Conservation (phyloP, 495 filamentous ascomycete genomes). For the Podospora appendiculata region DNA sequence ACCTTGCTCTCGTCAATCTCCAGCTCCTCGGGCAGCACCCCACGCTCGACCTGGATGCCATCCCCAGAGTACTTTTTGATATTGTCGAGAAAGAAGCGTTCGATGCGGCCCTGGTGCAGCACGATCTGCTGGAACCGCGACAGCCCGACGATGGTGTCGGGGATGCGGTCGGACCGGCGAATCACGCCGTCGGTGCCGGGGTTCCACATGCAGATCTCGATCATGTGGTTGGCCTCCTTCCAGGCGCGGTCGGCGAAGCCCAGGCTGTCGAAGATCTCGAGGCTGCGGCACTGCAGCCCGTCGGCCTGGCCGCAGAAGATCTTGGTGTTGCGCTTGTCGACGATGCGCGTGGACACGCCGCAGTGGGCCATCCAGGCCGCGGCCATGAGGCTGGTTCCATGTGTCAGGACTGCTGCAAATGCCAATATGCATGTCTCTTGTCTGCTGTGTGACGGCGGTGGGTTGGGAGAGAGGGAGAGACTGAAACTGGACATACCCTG, state of each 20-base stretch:
- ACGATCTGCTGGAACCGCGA: conserved; percentile 47
- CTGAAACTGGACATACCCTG: conserved; percentile 23
- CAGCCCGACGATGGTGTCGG: conserved; percentile 43
- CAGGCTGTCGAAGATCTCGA: conserved; percentile 62
- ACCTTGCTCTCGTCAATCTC: conserved; percentile 36
- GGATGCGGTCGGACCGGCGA: conserved; percentile 44
- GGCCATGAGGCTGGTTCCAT: conserved; percentile 40
- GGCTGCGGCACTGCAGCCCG: conserved; percentile 34
- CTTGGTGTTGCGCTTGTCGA: conserved; percentile 48
- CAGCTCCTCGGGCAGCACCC: conserved; percentile 41
- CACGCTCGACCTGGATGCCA: conserved; percentile 44
- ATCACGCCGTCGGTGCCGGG: conserved; percentile 43
- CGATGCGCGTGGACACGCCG: conserved; percentile 49
- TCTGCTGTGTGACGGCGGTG: no score
- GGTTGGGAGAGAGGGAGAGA: background rate
- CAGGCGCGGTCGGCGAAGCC: conserved; percentile 52
- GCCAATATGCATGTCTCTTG: no score
- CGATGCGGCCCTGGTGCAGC: conserved; percentile 50
- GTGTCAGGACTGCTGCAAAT: background rate
- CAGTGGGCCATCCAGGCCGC: conserved; percentile 56
- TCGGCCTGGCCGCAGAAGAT: conserved; percentile 20
- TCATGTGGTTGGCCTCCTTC: conserved; percentile 52
- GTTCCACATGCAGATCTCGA: conserved; percentile 38
- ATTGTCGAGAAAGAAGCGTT: conserved; percentile 49
- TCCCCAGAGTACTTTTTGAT: conserved; percentile 29